Percentiles rank a stretch among this genome's conserved stretches.
phyloP scores from a whole-genome alignment of 2,329 filamentous ascomycete genomes.

The Botrytis sinoallii region DNA sequence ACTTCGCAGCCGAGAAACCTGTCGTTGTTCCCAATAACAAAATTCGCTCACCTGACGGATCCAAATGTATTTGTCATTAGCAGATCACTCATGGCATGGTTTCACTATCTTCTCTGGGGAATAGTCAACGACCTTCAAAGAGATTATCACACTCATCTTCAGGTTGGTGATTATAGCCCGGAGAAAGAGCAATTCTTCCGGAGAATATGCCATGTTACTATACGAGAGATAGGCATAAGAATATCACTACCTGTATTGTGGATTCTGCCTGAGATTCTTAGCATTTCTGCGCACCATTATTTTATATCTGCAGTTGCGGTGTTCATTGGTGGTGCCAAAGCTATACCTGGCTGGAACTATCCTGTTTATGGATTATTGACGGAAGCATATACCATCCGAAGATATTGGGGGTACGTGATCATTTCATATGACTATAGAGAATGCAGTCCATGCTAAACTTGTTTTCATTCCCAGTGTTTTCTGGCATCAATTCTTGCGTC shows the following conservation, averaged over 20 bases:
- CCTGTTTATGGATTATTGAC: neutral
- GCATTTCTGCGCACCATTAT: neutral
- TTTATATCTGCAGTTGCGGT: constrained; percentile 4
- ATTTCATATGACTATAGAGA: neutral
- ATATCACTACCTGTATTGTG: neutral
- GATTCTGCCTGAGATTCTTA: neutral
- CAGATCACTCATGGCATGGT: constrained; percentile 7
- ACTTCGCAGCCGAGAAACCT: neutral
- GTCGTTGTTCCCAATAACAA: constrained; percentile 6
- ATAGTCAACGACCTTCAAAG: neutral
- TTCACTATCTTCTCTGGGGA: constrained; percentile 6
- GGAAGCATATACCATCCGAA: constrained; percentile 10
- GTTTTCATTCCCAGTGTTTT: neutral
- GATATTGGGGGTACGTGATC: neutral
- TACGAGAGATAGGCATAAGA: constrained; percentile 3
- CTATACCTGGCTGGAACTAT: constrained; percentile 4
- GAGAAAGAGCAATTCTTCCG: constrained; percentile 7
- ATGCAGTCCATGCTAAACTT: neutral
- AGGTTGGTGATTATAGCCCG: neutral
- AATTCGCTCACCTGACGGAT: neutral
- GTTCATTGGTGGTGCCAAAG: neutral
- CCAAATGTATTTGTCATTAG: neutral
- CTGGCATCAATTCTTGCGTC: neutral
- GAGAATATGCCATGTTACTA: neutral
- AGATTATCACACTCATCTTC: neutral